These are phyloP conservation scores for Pyrenochaeta sp. DNA, from an alignment of 2,329 filamentous ascomycete genomes.

Conservation along the genomic window DNA sequence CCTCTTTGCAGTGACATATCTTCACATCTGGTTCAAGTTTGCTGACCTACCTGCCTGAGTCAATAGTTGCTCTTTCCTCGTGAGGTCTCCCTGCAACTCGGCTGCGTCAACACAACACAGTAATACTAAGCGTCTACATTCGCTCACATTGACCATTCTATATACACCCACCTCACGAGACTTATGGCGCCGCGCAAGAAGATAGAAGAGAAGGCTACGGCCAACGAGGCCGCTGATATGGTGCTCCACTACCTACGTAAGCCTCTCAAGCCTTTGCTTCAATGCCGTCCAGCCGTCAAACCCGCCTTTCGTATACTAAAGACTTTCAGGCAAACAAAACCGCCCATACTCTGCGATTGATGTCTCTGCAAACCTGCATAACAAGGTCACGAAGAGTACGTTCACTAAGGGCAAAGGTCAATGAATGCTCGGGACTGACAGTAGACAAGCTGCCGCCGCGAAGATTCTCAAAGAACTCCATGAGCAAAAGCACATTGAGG, in stretches of 20 bases:
- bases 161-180: neutral
- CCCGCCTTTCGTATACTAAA: constrained; percentile 7
- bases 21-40: neutral
- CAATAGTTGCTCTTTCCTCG: constrained; percentile 18
- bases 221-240: constrained; percentile 51
- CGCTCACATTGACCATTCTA: neutral
- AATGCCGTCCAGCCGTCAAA: neutral
- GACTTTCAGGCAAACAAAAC: constrained; percentile 57
- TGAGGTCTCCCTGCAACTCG: constrained; percentile 4
- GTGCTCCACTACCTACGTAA: constrained; percentile 62
- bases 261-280: constrained; percentile 24
- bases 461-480: constrained; percentile 71
- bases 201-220: constrained; percentile 44
- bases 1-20: neutral
- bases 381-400: constrained; percentile 65
- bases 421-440: constrained; percentile 16
- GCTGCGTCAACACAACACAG: constrained; percentile 1
- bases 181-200: constrained; percentile 51
- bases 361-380: constrained; percentile 68
- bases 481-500: constrained; percentile 67
- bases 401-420: neutral
- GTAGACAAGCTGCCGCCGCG: constrained; percentile 59
- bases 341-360: constrained; percentile 67
- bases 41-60: constrained; percentile 12
- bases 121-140: neutral